These are phyloP conservation scores for Bremia lactucae DNA, from an alignment of 352 stramenopile genomes.

Conservation along the genomic window DNA sequence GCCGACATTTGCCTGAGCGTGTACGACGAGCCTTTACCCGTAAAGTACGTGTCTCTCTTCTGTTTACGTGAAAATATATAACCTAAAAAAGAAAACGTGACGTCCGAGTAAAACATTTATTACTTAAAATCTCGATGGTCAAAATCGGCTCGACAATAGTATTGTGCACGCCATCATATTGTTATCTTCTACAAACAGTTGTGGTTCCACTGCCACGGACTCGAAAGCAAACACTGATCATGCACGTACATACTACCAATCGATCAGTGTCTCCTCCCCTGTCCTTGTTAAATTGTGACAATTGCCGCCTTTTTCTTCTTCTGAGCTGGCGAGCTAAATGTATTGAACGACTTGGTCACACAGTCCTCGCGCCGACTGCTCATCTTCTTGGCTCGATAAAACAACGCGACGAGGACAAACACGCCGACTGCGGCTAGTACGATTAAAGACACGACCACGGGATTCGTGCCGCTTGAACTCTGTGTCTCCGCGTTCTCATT, in stretches of 20 bases:
- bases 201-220: conserved; percentile 24
- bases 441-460: conserved; percentile 14
- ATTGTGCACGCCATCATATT: no score
- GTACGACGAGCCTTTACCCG: no score
- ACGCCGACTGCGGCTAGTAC: conserved; percentile 8
- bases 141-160: no score
- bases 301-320: conserved; percentile 22
- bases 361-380: conserved; percentile 4
- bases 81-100: no score
- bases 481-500: conserved; percentile 7
- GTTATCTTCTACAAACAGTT: no score
- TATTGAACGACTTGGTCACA: conserved; percentile 17
- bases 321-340: conserved; percentile 19
- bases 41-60: no score
- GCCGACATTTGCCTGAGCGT: no score
- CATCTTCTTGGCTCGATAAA: conserved; percentile 15
- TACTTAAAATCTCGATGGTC: no score
- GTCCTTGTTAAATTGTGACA: conserved; percentile 23
- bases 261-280: neutral
- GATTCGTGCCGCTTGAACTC: conserved; percentile 10
- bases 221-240: conserved; percentile 19
- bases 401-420: conserved; percentile 13
- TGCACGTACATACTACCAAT: conserved; percentile 13
- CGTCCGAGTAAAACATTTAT: no score
- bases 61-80: no score